A percentile compares a stretch with the other conserved stretches of the same genome.
Evolutionary conservation across 345 rosid genomes (phyloP).

Genomic region (Lepidium africanum): DNA sequence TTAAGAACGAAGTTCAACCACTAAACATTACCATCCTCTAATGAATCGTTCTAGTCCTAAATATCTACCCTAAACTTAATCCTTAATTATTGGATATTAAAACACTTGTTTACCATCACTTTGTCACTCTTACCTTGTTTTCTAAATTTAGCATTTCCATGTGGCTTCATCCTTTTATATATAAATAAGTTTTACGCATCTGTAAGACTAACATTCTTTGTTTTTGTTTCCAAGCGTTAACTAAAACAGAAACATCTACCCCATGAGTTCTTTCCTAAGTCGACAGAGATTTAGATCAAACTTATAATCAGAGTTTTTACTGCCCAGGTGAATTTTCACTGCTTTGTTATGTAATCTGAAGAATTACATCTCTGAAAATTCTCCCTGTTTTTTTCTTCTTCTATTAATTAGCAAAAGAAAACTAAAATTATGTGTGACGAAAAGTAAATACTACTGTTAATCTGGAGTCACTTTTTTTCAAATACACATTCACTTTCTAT

Average conservation of each 20-base stretch:
- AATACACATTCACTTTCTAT: background rate
- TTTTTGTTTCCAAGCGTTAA: background rate
- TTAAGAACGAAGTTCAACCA: slow-evolving; percentile 1
- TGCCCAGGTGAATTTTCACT: background rate
- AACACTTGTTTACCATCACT: slow-evolving; percentile 13
- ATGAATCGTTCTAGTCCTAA: slow-evolving; percentile 10
- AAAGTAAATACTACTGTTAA: too few species aligned
- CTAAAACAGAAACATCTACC: background rate
- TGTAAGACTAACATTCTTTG: background rate
- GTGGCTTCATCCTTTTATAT: background rate
- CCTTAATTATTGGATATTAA: slow-evolving; percentile 7
- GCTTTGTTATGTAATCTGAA: background rate
- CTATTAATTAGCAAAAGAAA: background rate
- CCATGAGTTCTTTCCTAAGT: background rate
- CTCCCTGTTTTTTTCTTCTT: background rate
- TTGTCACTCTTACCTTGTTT: background rate
- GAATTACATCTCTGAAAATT: background rate
- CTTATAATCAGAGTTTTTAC: background rate
- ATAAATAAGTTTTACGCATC: background rate
- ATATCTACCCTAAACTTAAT: background rate
- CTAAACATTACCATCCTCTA: background rate
- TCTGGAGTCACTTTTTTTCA: background rate
- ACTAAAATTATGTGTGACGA: too few species aligned
- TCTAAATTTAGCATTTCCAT: slow-evolving; percentile 5
- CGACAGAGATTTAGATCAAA: background rate